Evolutionary conservation across 2,329 filamentous ascomycete genomes (phyloP).

Genomic region (Fusarium begoniae): DNA sequence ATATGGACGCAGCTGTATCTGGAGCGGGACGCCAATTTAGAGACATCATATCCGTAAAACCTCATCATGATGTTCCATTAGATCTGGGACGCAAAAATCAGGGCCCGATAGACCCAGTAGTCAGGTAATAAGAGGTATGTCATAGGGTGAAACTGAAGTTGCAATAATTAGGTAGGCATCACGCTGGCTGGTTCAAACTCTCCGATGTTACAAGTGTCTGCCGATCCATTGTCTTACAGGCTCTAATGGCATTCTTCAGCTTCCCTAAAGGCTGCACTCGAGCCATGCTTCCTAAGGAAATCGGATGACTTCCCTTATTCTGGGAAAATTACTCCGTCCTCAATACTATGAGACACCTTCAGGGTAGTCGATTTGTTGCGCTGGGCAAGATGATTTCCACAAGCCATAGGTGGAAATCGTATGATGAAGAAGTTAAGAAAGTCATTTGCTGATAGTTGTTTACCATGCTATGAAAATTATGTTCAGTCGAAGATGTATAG

Average conservation of each 20-base stretch:
- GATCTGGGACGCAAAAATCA: background rate
- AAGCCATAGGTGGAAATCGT: background rate
- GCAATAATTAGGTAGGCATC: background rate
- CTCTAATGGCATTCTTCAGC: background rate
- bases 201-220: slow-evolving; percentile 1
- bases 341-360: background rate
- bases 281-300: background rate
- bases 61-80: background rate
- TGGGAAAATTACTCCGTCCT: background rate
- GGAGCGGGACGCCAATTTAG: background rate
- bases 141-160: background rate
- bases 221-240: background rate
- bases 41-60: background rate
- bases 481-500: background rate
- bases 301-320: background rate
- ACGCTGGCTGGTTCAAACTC: slow-evolving; percentile 10
- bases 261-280: background rate
- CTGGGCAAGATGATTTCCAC: background rate
- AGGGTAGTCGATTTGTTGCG: background rate
- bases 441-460: too few relatives aligned
- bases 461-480: too few relatives aligned
- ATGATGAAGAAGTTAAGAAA: background rate
- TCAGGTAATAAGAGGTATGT: background rate
- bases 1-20: background rate
- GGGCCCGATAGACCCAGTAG: background rate